Evolutionary conservation across 306 rosid species (phyloP), one percentile per base, ranked within the genome.

Genomic region (Rosa rugosa): DNA sequence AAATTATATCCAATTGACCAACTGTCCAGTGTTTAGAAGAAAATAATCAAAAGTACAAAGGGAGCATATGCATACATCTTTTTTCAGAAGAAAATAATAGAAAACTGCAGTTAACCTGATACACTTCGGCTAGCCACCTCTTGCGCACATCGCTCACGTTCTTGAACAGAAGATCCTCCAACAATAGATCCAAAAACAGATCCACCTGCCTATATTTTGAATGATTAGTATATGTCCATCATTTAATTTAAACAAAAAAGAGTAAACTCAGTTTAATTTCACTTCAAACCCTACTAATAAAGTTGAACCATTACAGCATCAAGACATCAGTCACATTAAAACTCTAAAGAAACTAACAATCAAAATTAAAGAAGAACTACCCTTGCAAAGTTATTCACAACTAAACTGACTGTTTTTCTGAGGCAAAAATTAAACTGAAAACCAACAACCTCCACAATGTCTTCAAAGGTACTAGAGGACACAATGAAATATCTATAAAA

Each of bases 101-200:
- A 66, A 63, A 75, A 65, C 13, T 40, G 71, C 10, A 68, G n/a
- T 73, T 75, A 85, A 94, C 99, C 99, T 87, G 97, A 86, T 70
- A 95, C 89, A 83, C 80, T 88, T 78, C 98, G 84, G 88, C 81
- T 80, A 69, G 90, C 88, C 54, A 87, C 98, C 90, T 92, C 97
- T 84, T 81, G 82, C 50, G 99, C 93, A 83, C 98, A 92, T 77
- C 97, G 84, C 70, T 77, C 82, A 60, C 99, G 93, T 86, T 95
- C 98, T 63, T 86, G 91, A 66, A 91, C 77, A 80, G 82, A 65
- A 60, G 87, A 49, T 78, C 98, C 99, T 78, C 99, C 99, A 76
- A 95, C 99, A 80, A 95, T 80, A 80, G 99, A 90, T 76, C 99
- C 99, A 85, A 95, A 86, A 75, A 91, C 64, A 22, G 86, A 84